Evolutionary conservation across 2,329 filamentous ascomycete genomes (phyloP), one percentile per base, ranked within the genome.

Genomic region (Tolypocladium amazonense): DNA sequence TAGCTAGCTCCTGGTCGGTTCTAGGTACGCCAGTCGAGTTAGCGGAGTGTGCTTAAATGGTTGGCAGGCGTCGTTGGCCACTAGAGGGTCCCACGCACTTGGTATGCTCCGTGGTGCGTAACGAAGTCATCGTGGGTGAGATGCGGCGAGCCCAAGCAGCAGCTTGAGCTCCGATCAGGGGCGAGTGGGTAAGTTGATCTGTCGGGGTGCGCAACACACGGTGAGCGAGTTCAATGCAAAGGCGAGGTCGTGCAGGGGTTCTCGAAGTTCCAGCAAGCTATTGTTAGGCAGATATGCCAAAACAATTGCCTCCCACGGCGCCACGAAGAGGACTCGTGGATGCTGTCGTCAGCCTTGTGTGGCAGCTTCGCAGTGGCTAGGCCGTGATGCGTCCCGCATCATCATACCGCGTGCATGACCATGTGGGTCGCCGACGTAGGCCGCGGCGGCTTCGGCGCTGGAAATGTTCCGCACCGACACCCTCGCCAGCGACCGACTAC

Each of bases 1-100:
- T 83, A 61, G 84, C 80, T 65, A 89, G 80, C 72, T 89, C 86
- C 66, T 82, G 80, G 70, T 89, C 86, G 70, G 85, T 86, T 71
- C 86, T 88, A 57, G 18, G 37, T 55, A 56, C 56, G 59, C 57
- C 41, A 58, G 57, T 41, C 33, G 8, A 33, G 45, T 59, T 38
- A 63, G 59, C 47, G 38, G 11, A 56, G 33, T 1, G 35, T 30
- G 20, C 14, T 27, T 20, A 5, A n/a, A 38, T 6, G 9, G n/a
- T 5, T 35, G n/a, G 53, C 38, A 38, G 33, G 45, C 8, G 39
- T 7, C 11, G n/a, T 1, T n/a, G n/a, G 8, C 4, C 8, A 8
- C 20, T 5, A 5, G 11, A 27, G 5, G n/a, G 18, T 27, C 12
- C 58, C 52, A 69, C 71, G 33, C 50, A 74, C 72, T 74, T 74